Evolutionary conservation across 2,329 filamentous ascomycete species (phyloP), one percentile per base, ranked within the genome.

Genomic region (Xylariaceae sp.): DNA sequence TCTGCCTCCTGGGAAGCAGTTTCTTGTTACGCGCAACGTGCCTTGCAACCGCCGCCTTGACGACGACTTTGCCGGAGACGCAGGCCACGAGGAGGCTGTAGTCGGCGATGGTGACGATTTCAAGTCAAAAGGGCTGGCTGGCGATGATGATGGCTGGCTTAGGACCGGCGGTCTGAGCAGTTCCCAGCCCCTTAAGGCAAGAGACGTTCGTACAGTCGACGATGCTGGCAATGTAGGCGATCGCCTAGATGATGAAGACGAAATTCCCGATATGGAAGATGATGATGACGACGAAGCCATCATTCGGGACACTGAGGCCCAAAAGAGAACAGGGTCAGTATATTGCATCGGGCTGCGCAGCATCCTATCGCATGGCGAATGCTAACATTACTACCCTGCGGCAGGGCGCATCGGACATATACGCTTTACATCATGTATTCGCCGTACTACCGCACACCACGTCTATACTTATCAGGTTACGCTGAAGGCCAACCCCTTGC

Each of bases 391-490:
- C 51, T 45, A 10, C 43, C 32, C 19, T 39, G n/a, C 32, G 15
- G 37, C 61, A 95, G 89, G 53, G 86, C 88, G 50, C 81, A 89
- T 48, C 88, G 94, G 63, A 95, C 89, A n/a, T 99, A 99, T 72
- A 96, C 88, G 42, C 86, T 99, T 62, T 99, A 99, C 79, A 97
- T 99, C 67, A 94, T 91, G 74, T 99, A 99, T 76, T 89, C 92
- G 4, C 88, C 92, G 36, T 96, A 95, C 77, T 99, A 97, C 75
- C 88, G 90, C 63, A 97, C 94, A 3, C 94, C 94, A 0, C 89
- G 94, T 32, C 83, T 97, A 65, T 99, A 96, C 72, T 84, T 99
- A 45, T 95, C 91, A 0, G 94, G 94, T 65, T 97, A 97, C 72
- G 81, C 88, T 22, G 82, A 84, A 54, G 89, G 89, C 26, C 87